These are phyloP conservation scores for Saposhnikovia divaricata DNA, from an alignment of 129 eudicot species.

Conservation along the genomic window DNA sequence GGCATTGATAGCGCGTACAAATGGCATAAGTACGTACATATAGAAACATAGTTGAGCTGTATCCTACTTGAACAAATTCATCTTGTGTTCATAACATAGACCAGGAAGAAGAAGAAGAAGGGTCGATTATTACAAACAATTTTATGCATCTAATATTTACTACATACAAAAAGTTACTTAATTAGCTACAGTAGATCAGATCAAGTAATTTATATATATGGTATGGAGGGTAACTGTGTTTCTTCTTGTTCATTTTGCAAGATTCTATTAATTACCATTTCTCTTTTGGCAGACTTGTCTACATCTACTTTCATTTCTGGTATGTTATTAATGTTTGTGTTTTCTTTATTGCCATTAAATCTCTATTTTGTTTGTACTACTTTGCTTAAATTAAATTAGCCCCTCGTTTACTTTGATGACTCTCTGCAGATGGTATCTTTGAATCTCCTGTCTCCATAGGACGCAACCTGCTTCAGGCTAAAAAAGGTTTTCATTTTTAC, in stretches of 20 bases:
- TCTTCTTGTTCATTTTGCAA: conserved; percentile 18
- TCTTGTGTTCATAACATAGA: background rate
- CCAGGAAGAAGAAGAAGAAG: background rate
- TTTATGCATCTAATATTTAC: background rate
- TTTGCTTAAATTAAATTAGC: background rate
- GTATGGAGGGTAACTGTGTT: background rate
- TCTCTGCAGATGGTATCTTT: conserved; percentile 11
- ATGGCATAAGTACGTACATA: no score
- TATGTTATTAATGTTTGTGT: conserved; percentile 6
- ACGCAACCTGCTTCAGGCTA: conserved; percentile 35
- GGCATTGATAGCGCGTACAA: background rate
- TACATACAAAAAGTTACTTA: background rate
- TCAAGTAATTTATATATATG: background rate
- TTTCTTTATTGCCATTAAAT: background rate
- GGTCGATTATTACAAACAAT: background rate
- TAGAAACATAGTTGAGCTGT: background rate
- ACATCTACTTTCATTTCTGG: conserved; percentile 49
- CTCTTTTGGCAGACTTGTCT: conserved; percentile 16
- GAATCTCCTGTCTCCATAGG: conserved; percentile 7
- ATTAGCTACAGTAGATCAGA: background rate
- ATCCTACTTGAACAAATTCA: background rate
- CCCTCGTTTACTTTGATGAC: background rate
- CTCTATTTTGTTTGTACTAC: background rate
- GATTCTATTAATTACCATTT: conserved; percentile 20
- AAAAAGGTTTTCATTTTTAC: conserved; percentile 15